Percentiles rank a stretch among this genome's conserved stretches.
These are phyloP conservation scores for Myxozyma mucilagina DNA, from an alignment of 805 yeast species.

Conservation along the genomic window DNA sequence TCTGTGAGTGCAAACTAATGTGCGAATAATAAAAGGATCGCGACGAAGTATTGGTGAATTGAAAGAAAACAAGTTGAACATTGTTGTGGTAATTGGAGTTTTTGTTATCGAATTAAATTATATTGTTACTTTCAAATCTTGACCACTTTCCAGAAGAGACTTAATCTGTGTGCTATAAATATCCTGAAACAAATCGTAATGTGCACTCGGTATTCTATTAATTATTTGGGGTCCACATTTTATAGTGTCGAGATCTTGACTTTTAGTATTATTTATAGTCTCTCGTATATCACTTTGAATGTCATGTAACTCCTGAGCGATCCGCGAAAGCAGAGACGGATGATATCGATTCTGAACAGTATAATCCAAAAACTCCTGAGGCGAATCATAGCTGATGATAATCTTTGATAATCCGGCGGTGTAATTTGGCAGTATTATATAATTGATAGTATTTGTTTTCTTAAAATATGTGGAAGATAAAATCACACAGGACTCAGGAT, in stretches of 20 bases:
- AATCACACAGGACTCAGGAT: background rate
- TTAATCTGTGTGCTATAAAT: background rate
- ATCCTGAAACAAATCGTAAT: background rate
- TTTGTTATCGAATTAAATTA: background rate
- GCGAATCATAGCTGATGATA: background rate
- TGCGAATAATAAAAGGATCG: background rate
- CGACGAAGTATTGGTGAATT: background rate
- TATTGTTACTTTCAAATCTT: background rate
- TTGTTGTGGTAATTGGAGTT: background rate
- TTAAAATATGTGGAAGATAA: background rate
- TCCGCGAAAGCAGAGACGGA: background rate
- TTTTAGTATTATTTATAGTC: background rate
- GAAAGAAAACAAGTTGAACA: background rate
- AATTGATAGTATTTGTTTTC: background rate
- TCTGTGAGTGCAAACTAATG: slow-evolving; percentile 11
- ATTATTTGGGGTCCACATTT: background rate
- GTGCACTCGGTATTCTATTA: background rate
- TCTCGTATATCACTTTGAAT: background rate
- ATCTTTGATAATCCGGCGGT: background rate
- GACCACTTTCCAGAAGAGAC: background rate
- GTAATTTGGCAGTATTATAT: background rate
- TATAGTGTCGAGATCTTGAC: background rate
- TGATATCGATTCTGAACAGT: background rate
- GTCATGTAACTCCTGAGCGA: background rate
- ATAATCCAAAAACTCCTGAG: background rate